Evolutionary conservation across 352 stramenopile species (phyloP).

Genomic region (Phytophthora megakarya): DNA sequence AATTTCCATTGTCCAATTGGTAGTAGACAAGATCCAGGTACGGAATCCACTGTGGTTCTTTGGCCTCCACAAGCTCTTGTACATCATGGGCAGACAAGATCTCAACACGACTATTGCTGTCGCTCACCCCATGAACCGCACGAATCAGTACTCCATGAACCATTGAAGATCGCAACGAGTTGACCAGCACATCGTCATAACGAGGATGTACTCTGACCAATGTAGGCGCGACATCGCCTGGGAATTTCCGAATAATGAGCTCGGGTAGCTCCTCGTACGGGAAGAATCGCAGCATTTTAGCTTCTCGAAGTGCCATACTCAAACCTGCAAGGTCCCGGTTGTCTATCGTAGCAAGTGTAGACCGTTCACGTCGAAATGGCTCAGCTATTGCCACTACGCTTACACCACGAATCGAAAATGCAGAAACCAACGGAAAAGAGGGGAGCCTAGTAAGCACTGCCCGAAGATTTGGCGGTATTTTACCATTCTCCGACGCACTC

Average conservation of each 20-base stretch:
- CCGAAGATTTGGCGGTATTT: conserved; percentile 18
- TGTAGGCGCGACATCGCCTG: conserved; percentile 46
- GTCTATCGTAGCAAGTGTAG: conserved; percentile 47
- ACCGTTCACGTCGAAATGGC: conserved; percentile 40
- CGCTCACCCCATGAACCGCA: conserved; percentile 15
- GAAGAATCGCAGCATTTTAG: conserved; percentile 66
- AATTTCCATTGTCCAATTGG: conserved; percentile 36
- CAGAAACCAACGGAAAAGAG: conserved; percentile 56
- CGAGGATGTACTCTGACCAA: conserved; percentile 50
- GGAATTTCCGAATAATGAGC: conserved; percentile 50
- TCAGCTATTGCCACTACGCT: conserved; percentile 63
- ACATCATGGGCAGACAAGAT: conserved; percentile 60
- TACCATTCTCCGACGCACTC: conserved; percentile 34
- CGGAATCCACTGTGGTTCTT: conserved; percentile 52
- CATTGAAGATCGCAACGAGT: conserved; percentile 66
- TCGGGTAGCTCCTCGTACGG: conserved; percentile 66
- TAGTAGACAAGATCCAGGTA: conserved; percentile 73
- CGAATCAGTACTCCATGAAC: conserved; percentile 65
- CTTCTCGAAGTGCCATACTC: conserved; percentile 44
- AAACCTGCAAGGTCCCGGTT: conserved; percentile 60
- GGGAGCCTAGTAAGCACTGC: conserved; percentile 49
- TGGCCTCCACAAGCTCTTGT: conserved; percentile 48
- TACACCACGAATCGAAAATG: conserved; percentile 64
- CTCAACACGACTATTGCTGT: conserved; percentile 34
- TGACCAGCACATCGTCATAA: conserved; percentile 66